Evolutionary conservation across 805 yeast genomes (phyloP).

Genomic region (Candida glaebosa): DNA sequence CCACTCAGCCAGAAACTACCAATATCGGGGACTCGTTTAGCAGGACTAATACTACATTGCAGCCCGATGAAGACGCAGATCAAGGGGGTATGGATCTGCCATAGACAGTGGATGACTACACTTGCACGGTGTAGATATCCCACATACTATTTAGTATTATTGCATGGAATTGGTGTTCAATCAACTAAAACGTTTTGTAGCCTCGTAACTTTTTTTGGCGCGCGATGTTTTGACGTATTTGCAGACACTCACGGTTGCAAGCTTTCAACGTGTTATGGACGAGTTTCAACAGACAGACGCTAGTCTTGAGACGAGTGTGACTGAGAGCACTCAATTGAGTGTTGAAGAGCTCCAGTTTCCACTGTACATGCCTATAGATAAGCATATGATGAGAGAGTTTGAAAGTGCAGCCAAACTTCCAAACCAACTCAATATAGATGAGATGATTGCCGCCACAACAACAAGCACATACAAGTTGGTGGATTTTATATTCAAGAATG

Average conservation of each 20-base stretch:
- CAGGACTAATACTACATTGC: not conserved
- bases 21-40: not conserved
- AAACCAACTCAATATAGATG: slow-evolving; percentile 1
- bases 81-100: slow-evolving; percentile 1
- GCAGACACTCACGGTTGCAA: no score
- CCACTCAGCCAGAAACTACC: slow-evolving; percentile 2
- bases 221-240: no score
- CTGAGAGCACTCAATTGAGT: not conserved
- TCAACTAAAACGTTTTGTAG: not conserved
- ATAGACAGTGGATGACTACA: not conserved
- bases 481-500: slow-evolving; percentile 8
- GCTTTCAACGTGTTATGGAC: not conserved
- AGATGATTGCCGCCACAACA: slow-evolving; percentile 9
- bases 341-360: slow-evolving; percentile 9
- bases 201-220: no score
- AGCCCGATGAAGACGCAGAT: slow-evolving; percentile 2
- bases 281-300: no score
- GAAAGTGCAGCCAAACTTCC: slow-evolving; percentile 11
- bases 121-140: not conserved
- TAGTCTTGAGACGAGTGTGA: not conserved
- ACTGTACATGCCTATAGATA: slow-evolving; percentile 13
- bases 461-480: slow-evolving; percentile 12
- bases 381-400: slow-evolving; percentile 11
- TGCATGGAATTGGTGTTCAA: not conserved
- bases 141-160: not conserved